Evolutionary conservation across 208 protist species (phyloP).

Genomic region (Trichomonas vaginalis): DNA sequence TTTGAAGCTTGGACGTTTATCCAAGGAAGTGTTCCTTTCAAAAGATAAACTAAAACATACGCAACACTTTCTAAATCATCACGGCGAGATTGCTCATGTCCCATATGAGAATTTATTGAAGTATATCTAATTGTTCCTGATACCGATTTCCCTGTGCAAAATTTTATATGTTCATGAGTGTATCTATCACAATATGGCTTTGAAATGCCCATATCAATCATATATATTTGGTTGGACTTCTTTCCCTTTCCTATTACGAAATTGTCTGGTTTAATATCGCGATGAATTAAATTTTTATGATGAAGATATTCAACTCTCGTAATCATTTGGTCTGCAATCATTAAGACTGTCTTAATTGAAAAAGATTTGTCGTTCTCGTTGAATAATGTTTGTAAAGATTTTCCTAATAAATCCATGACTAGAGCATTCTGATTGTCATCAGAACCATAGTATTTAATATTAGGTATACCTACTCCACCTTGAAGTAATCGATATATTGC

Average conservation of each 20-base stretch:
- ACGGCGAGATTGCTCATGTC: conserved; percentile 69
- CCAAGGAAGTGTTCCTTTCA: conserved; percentile 88
- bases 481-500: conserved; percentile 58
- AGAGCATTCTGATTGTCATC: conserved; percentile 91
- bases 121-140: conserved; percentile 92
- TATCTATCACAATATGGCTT: conserved; percentile 93
- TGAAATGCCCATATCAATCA: conserved; percentile 58
- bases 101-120: conserved; percentile 94
- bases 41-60: conserved; percentile 97
- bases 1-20: conserved; percentile 72
- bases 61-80: conserved; percentile 74
- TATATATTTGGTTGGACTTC: conserved; percentile 45
- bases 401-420: conserved; percentile 92
- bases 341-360: conserved; percentile 12
- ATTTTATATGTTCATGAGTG: conserved; percentile 93
- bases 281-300: conserved; percentile 83
- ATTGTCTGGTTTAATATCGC: conserved; percentile 90
- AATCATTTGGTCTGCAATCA: conserved; percentile 12
- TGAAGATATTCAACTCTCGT: conserved; percentile 63
- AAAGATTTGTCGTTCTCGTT: conserved; percentile 50
- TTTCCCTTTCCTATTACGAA: conserved; percentile 84
- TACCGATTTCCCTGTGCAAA: conserved; percentile 41
- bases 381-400: conserved; percentile 89
- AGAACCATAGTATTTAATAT: conserved; percentile 73
- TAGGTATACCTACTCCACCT: conserved; percentile 64